Evolutionary conservation across 148 eudicot genomes (phyloP).

Genomic region (Persicaria tinctoria): DNA sequence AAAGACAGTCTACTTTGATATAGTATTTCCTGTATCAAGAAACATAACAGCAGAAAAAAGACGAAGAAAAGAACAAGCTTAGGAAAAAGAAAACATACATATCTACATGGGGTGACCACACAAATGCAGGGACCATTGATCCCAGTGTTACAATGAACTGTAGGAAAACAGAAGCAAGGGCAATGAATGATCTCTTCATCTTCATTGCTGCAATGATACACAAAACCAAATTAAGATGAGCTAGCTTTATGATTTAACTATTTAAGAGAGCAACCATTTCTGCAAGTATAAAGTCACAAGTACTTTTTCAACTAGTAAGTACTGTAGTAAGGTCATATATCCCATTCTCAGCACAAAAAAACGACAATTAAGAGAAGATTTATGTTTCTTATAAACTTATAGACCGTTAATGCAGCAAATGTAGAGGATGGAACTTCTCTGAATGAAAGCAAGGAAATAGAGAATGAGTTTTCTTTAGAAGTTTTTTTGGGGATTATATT

Average conservation of each 20-base stretch:
- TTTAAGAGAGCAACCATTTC: not conserved
- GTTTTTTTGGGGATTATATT: not conserved
- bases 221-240: not conserved
- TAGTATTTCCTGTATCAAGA: not conserved
- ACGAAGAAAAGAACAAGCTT: not conserved
- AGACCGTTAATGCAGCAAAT: not conserved
- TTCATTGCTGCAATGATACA: slow-evolving; percentile 1
- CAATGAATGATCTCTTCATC: not conserved
- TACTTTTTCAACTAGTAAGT: not conserved
- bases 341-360: not conserved
- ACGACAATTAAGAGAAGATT: not conserved
- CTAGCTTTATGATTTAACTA: not conserved
- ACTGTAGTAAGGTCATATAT: not conserved
- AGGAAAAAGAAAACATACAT: slow-evolving; percentile 33
- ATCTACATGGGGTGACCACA: slow-evolving; percentile 66
- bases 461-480: not conserved
- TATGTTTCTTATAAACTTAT: not conserved
- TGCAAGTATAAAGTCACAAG: not conserved
- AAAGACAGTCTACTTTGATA: not conserved
- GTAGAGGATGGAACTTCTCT: not conserved
- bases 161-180: not conserved
- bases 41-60: not conserved
- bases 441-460: not conserved
- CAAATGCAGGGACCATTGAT: slow-evolving; percentile 62
- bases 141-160: slow-evolving; percentile 10